phyloP scores from a whole-genome alignment of 768 basidiomycete species.

The Glaciozyma martinii region DNA sequence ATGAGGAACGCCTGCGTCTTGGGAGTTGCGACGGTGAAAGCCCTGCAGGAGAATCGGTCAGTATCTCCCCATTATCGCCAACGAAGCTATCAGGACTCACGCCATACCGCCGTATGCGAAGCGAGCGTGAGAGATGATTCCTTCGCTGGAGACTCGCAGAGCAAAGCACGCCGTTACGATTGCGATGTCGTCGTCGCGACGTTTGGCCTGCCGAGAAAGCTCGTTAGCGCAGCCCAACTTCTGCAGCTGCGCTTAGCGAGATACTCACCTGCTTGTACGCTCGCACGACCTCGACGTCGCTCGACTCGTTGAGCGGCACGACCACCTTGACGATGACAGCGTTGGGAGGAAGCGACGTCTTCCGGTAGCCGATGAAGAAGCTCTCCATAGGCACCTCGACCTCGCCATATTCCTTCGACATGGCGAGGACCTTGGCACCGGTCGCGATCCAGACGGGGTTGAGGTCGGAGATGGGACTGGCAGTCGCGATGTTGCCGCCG shows the following conservation, averaged over 20 bases:
- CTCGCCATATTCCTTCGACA: not conserved
- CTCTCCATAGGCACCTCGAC: slow-evolving; percentile 13
- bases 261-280: slow-evolving; percentile 34
- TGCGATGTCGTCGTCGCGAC: slow-evolving; percentile 36
- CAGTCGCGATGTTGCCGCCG: slow-evolving; percentile 35
- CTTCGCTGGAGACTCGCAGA: slow-evolving; percentile 3
- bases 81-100: not conserved
- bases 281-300: slow-evolving; percentile 16
- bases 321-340: slow-evolving; percentile 28
- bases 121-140: slow-evolving; percentile 12
- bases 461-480: slow-evolving; percentile 30
- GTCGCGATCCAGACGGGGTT: slow-evolving; percentile 35
- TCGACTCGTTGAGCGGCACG: slow-evolving; percentile 20
- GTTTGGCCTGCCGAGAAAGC: slow-evolving; percentile 11
- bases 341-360: slow-evolving; percentile 30
- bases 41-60: not conserved
- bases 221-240: not conserved
- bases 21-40: slow-evolving; percentile 29
- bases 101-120: slow-evolving; percentile 36
- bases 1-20: slow-evolving; percentile 25
- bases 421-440: slow-evolving; percentile 15
- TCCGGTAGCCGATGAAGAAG: slow-evolving; percentile 35
- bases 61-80: not conserved
- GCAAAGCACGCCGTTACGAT: slow-evolving; percentile 33
- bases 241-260: too few species aligned